A percentile compares a stretch with the other conserved stretches of the same genome.
Evolutionary conservation across 2,329 filamentous ascomycete species (phyloP).

Genomic region (Calycina marina): DNA sequence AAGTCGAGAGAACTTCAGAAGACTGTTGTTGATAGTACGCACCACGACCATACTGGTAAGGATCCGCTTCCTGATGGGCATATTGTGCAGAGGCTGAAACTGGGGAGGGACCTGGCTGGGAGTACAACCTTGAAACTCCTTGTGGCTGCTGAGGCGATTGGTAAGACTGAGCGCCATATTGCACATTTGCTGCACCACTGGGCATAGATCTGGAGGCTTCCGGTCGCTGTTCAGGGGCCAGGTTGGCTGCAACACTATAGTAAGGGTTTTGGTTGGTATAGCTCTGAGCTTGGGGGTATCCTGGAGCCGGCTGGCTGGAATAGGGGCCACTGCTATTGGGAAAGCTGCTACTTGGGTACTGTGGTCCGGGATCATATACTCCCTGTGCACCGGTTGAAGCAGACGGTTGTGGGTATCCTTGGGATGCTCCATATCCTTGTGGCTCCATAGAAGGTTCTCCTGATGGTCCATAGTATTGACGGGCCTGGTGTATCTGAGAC

Average conservation of each 20-base stretch:
- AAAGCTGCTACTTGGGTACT: slow-evolving; percentile 5
- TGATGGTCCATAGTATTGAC: slow-evolving; percentile 23
- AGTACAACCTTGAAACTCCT: slow-evolving; percentile 9
- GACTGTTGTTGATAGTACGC: slow-evolving; percentile 29
- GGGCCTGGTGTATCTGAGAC: slow-evolving; percentile 23
- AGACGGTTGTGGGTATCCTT: slow-evolving; percentile 12
- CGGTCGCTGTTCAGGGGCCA: background rate
- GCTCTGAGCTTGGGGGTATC: slow-evolving; percentile 14
- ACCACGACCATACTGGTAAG: slow-evolving; percentile 46
- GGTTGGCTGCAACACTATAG: background rate
- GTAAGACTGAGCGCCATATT: background rate
- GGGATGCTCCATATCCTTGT: slow-evolving; percentile 4
- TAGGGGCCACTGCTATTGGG: background rate
- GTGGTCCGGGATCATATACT: slow-evolving; percentile 15
- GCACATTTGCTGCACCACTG: background rate
- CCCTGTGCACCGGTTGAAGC: slow-evolving; percentile 10
- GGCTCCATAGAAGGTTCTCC: slow-evolving; percentile 8
- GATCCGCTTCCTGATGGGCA: slow-evolving; percentile 31
- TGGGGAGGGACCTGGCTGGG: slow-evolving; percentile 22
- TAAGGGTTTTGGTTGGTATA: slow-evolving; percentile 12
- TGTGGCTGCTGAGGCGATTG: background rate
- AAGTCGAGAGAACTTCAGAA: slow-evolving; percentile 8
- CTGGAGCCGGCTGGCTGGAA: slow-evolving; percentile 14
- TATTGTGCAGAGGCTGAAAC: slow-evolving; percentile 25
- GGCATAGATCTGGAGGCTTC: too few relatives aligned